Conservation (phyloP, 305 asterid genomes). For the Solanum hybrid region DNA sequence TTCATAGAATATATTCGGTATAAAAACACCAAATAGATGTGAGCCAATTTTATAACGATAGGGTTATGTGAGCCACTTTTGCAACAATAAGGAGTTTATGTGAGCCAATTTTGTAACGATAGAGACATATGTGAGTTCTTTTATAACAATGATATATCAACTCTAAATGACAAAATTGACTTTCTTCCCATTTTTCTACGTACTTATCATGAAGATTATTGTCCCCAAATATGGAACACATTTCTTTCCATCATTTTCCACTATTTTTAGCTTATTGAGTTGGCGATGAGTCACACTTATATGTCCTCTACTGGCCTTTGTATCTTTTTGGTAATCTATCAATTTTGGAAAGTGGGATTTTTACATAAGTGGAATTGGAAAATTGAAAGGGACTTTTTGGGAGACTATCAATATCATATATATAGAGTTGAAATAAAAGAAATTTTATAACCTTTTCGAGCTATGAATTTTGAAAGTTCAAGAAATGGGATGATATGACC, state of each 20-base stretch:
- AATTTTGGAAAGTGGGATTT: conserved; percentile 21
- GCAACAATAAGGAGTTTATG: too few species aligned
- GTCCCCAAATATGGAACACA: not conserved
- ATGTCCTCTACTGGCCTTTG: conserved; percentile 36
- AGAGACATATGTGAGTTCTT: too few species aligned
- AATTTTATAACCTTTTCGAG: conserved; percentile 37
- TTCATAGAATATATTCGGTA: too few species aligned
- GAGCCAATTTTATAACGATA: too few species aligned
- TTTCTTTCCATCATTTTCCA: not conserved
- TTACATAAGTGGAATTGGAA: conserved; percentile 8
- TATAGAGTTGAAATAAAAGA: conserved; percentile 34
- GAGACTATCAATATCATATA: conserved; percentile 35
- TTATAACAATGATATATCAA: too few species aligned
- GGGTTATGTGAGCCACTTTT: too few species aligned
- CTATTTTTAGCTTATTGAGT: not conserved
- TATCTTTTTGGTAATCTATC: conserved; percentile 22
- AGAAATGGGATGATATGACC: conserved; percentile 39
- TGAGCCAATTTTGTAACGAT: too few species aligned
- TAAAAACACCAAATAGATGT: too few species aligned
- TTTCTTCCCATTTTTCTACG: too few species aligned
- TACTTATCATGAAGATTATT: not conserved
- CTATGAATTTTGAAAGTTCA: conserved; percentile 40
- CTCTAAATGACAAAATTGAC: too few species aligned
- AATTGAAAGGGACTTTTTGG: conserved; percentile 24
- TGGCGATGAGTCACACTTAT: conserved; percentile 23